phyloP scores from a whole-genome alignment of 2,329 filamentous ascomycete species.

The Myrmaecium sp. region DNA sequence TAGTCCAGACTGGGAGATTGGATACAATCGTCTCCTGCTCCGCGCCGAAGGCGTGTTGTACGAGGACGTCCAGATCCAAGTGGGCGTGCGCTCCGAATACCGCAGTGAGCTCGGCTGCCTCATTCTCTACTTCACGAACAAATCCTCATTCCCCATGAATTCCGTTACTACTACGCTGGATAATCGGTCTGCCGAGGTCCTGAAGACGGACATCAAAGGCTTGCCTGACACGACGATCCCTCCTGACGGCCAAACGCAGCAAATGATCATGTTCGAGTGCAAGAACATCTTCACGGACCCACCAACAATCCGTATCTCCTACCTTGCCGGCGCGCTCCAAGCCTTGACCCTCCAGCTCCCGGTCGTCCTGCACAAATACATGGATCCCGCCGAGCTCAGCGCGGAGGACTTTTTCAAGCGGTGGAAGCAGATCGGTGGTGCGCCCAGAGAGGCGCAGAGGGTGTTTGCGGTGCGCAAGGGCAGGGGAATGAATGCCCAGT shows the following conservation, averaged over 20 bases:
- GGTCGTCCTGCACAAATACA: constrained; percentile 82
- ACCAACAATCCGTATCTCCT: constrained; percentile 86
- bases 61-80: constrained; percentile 84
- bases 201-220: constrained; percentile 77
- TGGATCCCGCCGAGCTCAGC: constrained; percentile 75
- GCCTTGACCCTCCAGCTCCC: constrained; percentile 83
- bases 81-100: constrained; percentile 86
- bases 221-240: constrained; percentile 69
- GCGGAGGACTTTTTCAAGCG: constrained; percentile 96
- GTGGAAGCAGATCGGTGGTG: constrained; percentile 94
- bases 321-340: constrained; percentile 83
- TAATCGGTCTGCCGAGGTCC: constrained; percentile 44
- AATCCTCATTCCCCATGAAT: constrained; percentile 67
- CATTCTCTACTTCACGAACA: constrained; percentile 93
- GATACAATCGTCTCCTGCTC: constrained; percentile 70
- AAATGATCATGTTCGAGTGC: constrained; percentile 88
- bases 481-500: constrained; percentile 50
- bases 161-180: constrained; percentile 93
- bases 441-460: constrained; percentile 69
- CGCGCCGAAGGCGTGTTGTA: constrained; percentile 76
- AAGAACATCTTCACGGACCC: constrained; percentile 65
- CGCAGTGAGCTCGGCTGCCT: constrained; percentile 88
- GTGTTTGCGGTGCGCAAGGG: constrained; percentile 55
- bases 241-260: constrained; percentile 64
- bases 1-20: constrained; percentile 85